Base-by-base conservation (phyloP, 129 eudicot species). In the Solidago caesia region DNA sequence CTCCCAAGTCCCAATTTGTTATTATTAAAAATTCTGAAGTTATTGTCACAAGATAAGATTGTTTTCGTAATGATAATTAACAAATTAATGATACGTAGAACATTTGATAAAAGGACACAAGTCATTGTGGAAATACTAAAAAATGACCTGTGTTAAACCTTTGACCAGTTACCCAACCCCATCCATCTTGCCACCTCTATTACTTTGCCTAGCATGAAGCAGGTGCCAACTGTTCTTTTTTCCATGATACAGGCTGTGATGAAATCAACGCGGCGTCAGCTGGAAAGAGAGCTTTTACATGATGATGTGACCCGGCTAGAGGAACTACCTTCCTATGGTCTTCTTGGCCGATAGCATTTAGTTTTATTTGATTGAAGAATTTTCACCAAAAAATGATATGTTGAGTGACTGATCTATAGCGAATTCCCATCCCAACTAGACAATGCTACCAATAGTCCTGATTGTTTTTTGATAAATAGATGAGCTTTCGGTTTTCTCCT, bases 261-360 rank as follows among this genome's bases (percentile, higher is more conserved):
- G 99, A 95, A 95, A 79, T 87, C 99, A 16, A 91, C 99, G 51
- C 93, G 97, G 8, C 90, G 91, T n/a, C 97, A 89, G 80, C 87
- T 91, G 70, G 99, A 95, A 85, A 87, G 81, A 45, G 99, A 95
- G 84, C 93, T 95, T 79, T 67, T 95, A 77, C 93, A 85, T 72
- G 99, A 91, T 68, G 86, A 85, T 73, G 67, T 95, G 48, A 84
- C 72, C n/a, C 87, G 88, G 64, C 90, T 95, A 7, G 97, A 95
- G 80, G 97, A 95, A n/a, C 68, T 95, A 80, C 97, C 99, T 29
- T 91, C 99, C 4, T 95, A 85, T 74, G 73, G 72, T 80, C 96
- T 88, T 79, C 96, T 95, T 72, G 60, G 76, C 71, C 79, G 77
- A 72, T 90, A 85, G 82, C 66, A 43, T 41, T 6, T 49, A 73